Evolutionary conservation across 1,284 basidiomycete genomes (phyloP), one percentile per base, ranked within the genome.

Genomic region (Leccinum griseonigrum): DNA sequence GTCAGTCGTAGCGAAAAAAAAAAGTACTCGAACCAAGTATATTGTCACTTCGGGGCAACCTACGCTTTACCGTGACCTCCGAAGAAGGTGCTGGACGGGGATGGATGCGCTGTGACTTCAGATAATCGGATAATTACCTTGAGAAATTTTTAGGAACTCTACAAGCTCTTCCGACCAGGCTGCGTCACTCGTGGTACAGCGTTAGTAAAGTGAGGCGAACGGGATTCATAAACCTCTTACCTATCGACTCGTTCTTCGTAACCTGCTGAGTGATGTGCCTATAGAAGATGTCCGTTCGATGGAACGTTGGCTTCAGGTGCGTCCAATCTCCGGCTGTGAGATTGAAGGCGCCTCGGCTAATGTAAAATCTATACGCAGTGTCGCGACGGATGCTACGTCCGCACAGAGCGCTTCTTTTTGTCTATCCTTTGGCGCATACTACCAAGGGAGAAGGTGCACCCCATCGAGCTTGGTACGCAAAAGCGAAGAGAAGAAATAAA

Each of bases 311-410:
- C 26, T 72, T 66, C 16, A 92, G 76, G 46, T 76, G 81, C 51
- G 90, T 91, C 90, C 91, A 92, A 46, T 74, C 77, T 0, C 90
- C 90, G 2, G 76, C 68, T 2, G 79, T 75, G 76, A 85, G 94
- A 3, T 67, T 71, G 80, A 91, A 95, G 0, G 87, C 79, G 0
- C 91, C 91, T 11, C 93, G 83, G 6, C 87, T 90, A 63, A 95
- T 78, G 2, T 87, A 88, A 51, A 91, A 77, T 1, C 91, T 90
- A 66, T 91, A 92, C 1, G 73, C 74, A 0, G 80, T 69, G 62
- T 88, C 81, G 71, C 91, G 92, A 84, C 80, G 0, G 88, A 88
- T 43, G 74, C 71, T 0, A 83, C 79, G 38, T 84, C 81, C 0
- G 72, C 67, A 70, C 91, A 92, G 1, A 92, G 76, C 0, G 78